phyloP scores from a whole-genome alignment of 352 stramenopile genomes.

The Globisporangium parvum region DNA sequence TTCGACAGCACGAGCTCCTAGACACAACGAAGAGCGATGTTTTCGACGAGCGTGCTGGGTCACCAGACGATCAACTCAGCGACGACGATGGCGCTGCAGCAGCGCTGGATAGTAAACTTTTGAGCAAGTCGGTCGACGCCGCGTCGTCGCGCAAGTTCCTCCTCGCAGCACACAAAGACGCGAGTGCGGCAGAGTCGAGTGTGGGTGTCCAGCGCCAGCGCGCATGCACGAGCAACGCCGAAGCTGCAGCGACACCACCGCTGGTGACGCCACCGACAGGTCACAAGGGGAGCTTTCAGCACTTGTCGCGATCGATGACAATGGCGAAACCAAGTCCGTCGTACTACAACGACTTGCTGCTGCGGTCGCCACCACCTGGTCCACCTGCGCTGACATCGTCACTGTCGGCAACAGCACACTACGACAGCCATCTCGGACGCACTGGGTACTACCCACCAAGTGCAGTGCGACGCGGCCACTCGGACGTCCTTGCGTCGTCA shows the following conservation, averaged over 20 bases:
- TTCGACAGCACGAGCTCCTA: too few relatives aligned
- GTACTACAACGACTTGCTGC: slow-evolving; percentile 8
- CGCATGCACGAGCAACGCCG: slow-evolving; percentile 1
- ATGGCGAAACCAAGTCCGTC: slow-evolving; percentile 22
- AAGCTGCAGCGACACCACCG: neutral
- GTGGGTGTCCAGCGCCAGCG: neutral
- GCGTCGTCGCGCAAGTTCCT: neutral
- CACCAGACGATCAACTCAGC: neutral
- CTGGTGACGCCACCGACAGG: neutral
- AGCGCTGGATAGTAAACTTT: neutral
- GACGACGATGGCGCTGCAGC: neutral
- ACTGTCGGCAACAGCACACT: too few relatives aligned
- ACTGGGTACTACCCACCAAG: neutral
- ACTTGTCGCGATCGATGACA: slow-evolving; percentile 21
- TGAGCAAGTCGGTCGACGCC: neutral
- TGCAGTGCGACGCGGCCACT: slow-evolving; percentile 25
- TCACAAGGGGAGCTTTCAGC: slow-evolving; percentile 14
- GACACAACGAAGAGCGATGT: too few relatives aligned
- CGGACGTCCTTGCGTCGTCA: slow-evolving; percentile 23
- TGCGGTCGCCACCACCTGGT: slow-evolving; percentile 1
- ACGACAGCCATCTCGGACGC: too few relatives aligned
- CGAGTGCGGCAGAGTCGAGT: neutral
- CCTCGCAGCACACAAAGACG: neutral
- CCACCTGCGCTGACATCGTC: neutral
- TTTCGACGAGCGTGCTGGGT: neutral